A percentile compares a stretch with the other conserved stretches of the same genome.
Evolutionary conservation across 176 grass and related monocot genomes (phyloP).

Genomic region (Raddia distichophylla): DNA sequence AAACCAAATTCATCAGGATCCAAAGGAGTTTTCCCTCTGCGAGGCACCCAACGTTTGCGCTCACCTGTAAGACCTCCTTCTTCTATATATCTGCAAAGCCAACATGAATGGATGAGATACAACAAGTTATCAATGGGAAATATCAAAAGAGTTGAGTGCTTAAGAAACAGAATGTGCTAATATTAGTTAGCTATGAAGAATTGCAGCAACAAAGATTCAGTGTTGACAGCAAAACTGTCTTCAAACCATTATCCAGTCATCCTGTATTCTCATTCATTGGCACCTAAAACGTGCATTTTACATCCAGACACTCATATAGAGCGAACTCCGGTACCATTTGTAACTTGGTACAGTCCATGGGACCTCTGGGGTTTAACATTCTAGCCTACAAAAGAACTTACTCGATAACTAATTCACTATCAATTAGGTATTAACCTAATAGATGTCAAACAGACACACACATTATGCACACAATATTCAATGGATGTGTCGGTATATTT

Average conservation of each 20-base stretch:
- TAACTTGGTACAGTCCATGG: neutral
- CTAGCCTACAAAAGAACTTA: slow-evolving; percentile 3
- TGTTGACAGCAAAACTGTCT: neutral
- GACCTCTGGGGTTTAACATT: neutral
- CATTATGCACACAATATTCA: neutral
- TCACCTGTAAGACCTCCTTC: slow-evolving; percentile 98
- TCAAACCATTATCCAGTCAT: neutral
- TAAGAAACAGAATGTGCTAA: slow-evolving; percentile 10
- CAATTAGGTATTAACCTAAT: neutral
- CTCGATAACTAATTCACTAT: neutral
- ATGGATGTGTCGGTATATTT: neutral
- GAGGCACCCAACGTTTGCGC: slow-evolving; percentile 97
- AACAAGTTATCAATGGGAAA: slow-evolving; percentile 13
- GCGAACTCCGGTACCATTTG: neutral
- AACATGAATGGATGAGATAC: slow-evolving; percentile 11
- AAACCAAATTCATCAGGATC: slow-evolving; percentile 95
- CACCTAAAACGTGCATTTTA: neutral
- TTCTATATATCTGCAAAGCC: slow-evolving; percentile 75
- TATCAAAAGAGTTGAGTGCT: neutral
- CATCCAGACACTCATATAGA: slow-evolving; percentile 1
- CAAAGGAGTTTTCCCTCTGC: slow-evolving; percentile 82
- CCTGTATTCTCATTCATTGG: slow-evolving; percentile 24
- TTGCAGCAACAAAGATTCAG: slow-evolving; percentile 1
- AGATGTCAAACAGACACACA: neutral
- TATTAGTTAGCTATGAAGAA: slow-evolving; percentile 6